Evolutionary conservation across 2,329 filamentous ascomycete species (phyloP).

Genomic region (Periglandula ipomoeae): DNA sequence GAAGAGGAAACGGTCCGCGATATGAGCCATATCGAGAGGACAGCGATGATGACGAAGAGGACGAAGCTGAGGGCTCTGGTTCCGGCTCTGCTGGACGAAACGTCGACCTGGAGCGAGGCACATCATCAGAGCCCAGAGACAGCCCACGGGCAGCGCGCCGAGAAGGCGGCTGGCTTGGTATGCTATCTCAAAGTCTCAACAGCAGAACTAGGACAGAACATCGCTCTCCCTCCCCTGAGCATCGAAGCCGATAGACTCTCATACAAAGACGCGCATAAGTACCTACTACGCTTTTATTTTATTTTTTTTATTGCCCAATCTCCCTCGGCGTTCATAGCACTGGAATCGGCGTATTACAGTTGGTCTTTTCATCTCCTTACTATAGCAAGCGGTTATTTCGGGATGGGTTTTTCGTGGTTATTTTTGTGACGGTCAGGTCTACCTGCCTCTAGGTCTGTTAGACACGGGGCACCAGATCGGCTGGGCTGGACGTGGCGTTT

Average conservation of each 20-base stretch:
- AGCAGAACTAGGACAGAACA: slow-evolving; percentile 12
- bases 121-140: slow-evolving; percentile 13
- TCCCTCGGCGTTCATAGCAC: background rate
- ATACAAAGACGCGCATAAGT: background rate
- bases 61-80: slow-evolving; percentile 30
- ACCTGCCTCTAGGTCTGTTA: too few relatives aligned
- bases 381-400: slow-evolving; percentile 1
- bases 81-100: slow-evolving; percentile 21
- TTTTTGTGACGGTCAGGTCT: background rate
- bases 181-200: slow-evolving; percentile 25
- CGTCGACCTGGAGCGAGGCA: slow-evolving; percentile 36
- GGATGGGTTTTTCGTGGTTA: background rate
- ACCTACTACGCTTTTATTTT: background rate
- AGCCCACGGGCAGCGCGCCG: slow-evolving; percentile 13
- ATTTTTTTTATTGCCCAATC: background rate
- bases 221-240: slow-evolving; percentile 15
- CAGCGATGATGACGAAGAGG: slow-evolving; percentile 33
- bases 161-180: slow-evolving; percentile 28
- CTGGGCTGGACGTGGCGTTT: background rate
- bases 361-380: background rate
- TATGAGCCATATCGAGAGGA: slow-evolving; percentile 49
- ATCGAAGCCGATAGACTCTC: slow-evolving; percentile 10
- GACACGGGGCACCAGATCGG: too few relatives aligned
- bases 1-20: slow-evolving; percentile 39
- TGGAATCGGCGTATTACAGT: background rate